A percentile compares a stretch with the other conserved stretches of the same genome.
These are phyloP conservation scores for Diplodia seriata DNA, from an alignment of 2,329 filamentous ascomycete genomes.

Conservation along the genomic window DNA sequence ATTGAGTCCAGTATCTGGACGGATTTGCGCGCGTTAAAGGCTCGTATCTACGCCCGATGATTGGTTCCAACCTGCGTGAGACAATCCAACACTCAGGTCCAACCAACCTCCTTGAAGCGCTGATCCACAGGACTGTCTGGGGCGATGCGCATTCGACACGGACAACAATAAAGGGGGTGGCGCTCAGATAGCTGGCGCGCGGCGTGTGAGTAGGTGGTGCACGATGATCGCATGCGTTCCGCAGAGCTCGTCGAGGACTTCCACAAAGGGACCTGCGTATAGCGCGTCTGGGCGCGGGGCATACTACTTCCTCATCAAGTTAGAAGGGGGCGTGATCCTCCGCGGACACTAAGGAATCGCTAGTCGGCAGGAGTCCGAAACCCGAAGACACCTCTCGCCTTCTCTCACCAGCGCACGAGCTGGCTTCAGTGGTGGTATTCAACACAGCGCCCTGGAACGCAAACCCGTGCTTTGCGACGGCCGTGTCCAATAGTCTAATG, in stretches of 20 bases:
- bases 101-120: not conserved
- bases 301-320: not conserved
- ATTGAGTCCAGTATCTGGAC: too few relatives aligned
- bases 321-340: not conserved
- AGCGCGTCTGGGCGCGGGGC: not conserved
- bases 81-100: not conserved
- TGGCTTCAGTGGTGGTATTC: not conserved
- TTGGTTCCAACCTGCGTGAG: not conserved
- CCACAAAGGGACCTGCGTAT: not conserved
- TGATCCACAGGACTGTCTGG: not conserved
- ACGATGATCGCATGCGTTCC: not conserved
- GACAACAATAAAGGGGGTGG: not conserved
- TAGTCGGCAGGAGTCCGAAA: not conserved
- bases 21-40: too few relatives aligned
- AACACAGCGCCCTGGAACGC: not conserved
- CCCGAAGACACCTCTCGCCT: not conserved
- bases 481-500: not conserved
- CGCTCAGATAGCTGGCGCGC: not conserved
- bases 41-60: too few relatives aligned
- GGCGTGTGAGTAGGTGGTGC: not conserved
- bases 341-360: conserved; percentile 1
- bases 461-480: not conserved
- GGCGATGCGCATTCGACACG: not conserved
- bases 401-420: not conserved
- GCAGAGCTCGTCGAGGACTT: not conserved